These are phyloP conservation scores for Beauveria pseudobassiana DNA, from an alignment of 2,329 filamentous ascomycete species.

Conservation along the genomic window DNA sequence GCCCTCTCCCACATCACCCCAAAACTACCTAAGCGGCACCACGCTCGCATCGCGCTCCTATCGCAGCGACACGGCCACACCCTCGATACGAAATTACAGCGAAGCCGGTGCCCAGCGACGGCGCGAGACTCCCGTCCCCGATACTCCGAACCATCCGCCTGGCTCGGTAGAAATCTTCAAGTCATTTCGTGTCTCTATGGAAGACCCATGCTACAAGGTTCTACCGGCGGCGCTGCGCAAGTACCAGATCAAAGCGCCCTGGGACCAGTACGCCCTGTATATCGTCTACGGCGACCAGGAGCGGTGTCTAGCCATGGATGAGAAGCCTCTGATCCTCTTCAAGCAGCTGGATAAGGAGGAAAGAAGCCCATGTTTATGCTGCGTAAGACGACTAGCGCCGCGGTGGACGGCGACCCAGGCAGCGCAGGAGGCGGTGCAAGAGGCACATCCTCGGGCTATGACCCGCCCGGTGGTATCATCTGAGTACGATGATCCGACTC, in stretches of 20 bases:
- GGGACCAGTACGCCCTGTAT: conserved; percentile 94
- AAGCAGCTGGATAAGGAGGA: conserved; percentile 93
- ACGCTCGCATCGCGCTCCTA: conserved; percentile 57
- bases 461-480: conserved; percentile 8
- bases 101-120: conserved; percentile 43
- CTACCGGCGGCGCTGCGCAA: conserved; percentile 92
- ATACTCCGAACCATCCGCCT: conserved; percentile 49
- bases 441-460: conserved; percentile 1
- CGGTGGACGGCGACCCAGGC: conserved; percentile 7
- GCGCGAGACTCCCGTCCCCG: conserved; percentile 54
- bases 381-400: conserved; percentile 38
- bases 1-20: conserved; percentile 63
- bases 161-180: conserved; percentile 93
- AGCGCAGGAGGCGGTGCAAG: conserved; percentile 5
- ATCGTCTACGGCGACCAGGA: conserved; percentile 99
- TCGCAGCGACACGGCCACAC: conserved; percentile 46
- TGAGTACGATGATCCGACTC: background rate
- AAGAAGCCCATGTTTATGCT: conserved; percentile 99
- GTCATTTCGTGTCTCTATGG: conserved; percentile 94
- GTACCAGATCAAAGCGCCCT: conserved; percentile 96
- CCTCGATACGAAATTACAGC: conserved; percentile 16
- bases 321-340: conserved; percentile 91
- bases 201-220: conserved; percentile 96
- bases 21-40: conserved; percentile 42
- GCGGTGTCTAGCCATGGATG: conserved; percentile 81